Evolutionary conservation across 805 yeast species (phyloP).

Genomic region (Saccharomycopsis javanensis): DNA sequence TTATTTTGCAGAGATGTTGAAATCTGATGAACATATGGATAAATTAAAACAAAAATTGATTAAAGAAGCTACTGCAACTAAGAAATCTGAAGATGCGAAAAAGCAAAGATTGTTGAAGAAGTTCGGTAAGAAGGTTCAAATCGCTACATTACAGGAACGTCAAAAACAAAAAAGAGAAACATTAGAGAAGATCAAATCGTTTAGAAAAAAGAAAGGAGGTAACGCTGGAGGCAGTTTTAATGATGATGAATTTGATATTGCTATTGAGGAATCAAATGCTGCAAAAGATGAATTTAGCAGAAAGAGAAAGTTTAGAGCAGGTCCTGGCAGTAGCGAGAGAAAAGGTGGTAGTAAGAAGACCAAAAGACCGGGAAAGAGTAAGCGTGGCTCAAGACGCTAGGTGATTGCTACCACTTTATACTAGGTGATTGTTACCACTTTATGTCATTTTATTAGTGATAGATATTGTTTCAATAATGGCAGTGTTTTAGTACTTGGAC

Average conservation of each 20-base stretch:
- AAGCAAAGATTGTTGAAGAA: slow-evolving; percentile 91
- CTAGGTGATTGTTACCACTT: too few relatives aligned
- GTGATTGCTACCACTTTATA: neutral
- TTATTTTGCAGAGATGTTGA: slow-evolving; percentile 97
- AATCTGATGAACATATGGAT: slow-evolving; percentile 97
- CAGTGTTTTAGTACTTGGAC: too few relatives aligned
- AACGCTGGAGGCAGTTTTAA: slow-evolving; percentile 41
- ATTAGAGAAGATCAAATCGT: slow-evolving; percentile 78
- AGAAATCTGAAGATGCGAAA: slow-evolving; percentile 74
- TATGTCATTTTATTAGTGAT: too few relatives aligned
- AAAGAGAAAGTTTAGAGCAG: slow-evolving; percentile 7
- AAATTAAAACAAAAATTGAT: slow-evolving; percentile 73
- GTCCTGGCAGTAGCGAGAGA: neutral
- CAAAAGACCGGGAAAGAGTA: slow-evolving; percentile 19
- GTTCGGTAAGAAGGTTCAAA: slow-evolving; percentile 95
- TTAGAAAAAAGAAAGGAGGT: slow-evolving; percentile 66
- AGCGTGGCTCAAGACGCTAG: slow-evolving; percentile 11
- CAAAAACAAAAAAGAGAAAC: slow-evolving; percentile 88
- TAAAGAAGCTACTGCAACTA: slow-evolving; percentile 43
- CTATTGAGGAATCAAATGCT: slow-evolving; percentile 83
- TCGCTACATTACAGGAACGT: slow-evolving; percentile 86
- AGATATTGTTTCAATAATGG: too few relatives aligned
- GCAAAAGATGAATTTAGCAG: slow-evolving; percentile 34
- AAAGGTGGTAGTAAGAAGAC: slow-evolving; percentile 12
- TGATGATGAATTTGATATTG: slow-evolving; percentile 65